Base-by-base conservation (phyloP, 1,284 basidiomycete species). In the Porogramme epimiltina region DNA sequence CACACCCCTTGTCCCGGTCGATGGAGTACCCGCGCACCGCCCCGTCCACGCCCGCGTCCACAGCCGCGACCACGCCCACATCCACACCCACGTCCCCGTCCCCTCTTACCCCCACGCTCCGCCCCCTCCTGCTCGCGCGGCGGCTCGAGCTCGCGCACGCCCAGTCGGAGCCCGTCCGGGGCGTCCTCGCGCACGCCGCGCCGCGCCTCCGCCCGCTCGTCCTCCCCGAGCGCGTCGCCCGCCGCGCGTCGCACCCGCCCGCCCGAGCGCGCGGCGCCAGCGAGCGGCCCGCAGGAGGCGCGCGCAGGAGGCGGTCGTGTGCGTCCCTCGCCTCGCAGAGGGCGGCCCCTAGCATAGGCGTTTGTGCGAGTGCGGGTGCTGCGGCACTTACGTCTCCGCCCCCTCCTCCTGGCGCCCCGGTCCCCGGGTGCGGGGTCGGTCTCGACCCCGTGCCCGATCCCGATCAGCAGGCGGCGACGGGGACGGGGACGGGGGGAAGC, bases 51-150 rank as follows among this genome's bases (percentile, higher is more conserved):
- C 28, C 28, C 8, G 15, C 28, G 28, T 15, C 28, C 28, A 31
- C 28, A 8, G 8, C 28, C 28, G 15, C 28, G 28, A 8, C 28
- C 15, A 31, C 22, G 22, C 33, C 34, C 5, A 37, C 9, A 9
- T n/a, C 34, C n/a, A 4, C 34, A 10, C n/a, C 34, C 13, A 16
- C 34, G 16, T n/a, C 16, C n/a, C 8, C 34, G 9, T n/a, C 9
- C 34, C 34, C 34, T 10, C 13, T 10, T n/a, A n/a, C n/a, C n/a
- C n/a, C 31, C 16, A 31, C 28, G 28, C 8, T 23, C 18, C 61
- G 61, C 26, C 54, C 57, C 9, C 60, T 62, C 25, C 34, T 62
- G 11, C 58, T 65, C 15, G 58, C 60, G 8, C 51, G 60, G 43
- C 56, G 55, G 47, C 39, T 62, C 36, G 55, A 48, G 39, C 45